Conservation (phyloP, 2,329 filamentous ascomycete species). For the Exophiala calicioides region DNA sequence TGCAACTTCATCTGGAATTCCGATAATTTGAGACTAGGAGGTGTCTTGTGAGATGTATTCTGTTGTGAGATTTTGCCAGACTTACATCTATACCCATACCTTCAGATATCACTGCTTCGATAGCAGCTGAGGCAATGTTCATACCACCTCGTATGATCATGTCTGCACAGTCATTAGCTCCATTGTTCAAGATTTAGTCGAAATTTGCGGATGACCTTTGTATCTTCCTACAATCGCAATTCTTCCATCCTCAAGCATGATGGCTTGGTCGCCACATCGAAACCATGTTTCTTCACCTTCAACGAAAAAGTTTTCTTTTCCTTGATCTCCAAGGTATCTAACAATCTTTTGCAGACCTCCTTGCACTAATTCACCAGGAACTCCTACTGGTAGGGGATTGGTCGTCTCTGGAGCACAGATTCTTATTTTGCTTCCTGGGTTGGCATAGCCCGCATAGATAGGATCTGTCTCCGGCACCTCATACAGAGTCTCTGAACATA, state of each 20-base stretch:
- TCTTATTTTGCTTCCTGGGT: conserved; percentile 32
- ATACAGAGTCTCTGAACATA: conserved; percentile 6
- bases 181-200: too few relatives aligned
- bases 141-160: conserved; percentile 50
- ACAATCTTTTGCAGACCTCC: conserved; percentile 41
- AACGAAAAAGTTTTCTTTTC: conserved; percentile 39
- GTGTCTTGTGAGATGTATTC: conserved; percentile 3
- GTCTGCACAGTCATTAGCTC: conserved; percentile 25
- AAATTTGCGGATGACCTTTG: conserved; percentile 35
- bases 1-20: conserved; percentile 47
- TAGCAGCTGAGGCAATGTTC: conserved; percentile 45
- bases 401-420: conserved; percentile 40
- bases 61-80: too few relatives aligned
- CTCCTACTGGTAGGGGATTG: conserved; percentile 35
- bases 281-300: conserved; percentile 42
- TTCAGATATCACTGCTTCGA: conserved; percentile 42
- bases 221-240: conserved; percentile 46
- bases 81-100: conserved; percentile 37
- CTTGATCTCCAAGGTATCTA: conserved; percentile 36
- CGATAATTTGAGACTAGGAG: conserved; percentile 43
- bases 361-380: conserved; percentile 46
- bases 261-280: conserved; percentile 46
- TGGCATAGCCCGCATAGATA: conserved; percentile 11
- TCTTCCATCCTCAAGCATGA: conserved; percentile 41
- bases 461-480: neutral